These are phyloP conservation scores for Arthrinium phaeospermum DNA, from an alignment of 2,329 filamentous ascomycete genomes.

Conservation along the genomic window DNA sequence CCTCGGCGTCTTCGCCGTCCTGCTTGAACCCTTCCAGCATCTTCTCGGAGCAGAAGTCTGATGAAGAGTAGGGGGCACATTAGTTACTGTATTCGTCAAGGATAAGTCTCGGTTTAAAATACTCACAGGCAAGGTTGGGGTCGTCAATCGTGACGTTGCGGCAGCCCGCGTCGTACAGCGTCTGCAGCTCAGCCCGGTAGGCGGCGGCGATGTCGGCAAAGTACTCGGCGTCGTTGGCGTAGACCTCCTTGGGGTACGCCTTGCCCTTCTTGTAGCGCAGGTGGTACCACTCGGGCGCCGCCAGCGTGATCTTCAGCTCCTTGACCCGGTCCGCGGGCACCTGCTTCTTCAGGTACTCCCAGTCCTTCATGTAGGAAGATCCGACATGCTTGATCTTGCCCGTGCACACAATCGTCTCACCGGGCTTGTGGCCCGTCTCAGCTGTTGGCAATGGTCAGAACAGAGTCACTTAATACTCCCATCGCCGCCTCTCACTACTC, in stretches of 20 bases:
- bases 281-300: constrained; percentile 63
- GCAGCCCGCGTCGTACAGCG: constrained; percentile 67
- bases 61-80: background rate
- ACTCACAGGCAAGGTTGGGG: constrained; percentile 69
- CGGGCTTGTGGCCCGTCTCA: constrained; percentile 52
- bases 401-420: constrained; percentile 51
- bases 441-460: constrained; percentile 31
- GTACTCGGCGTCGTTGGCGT: constrained; percentile 64
- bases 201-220: constrained; percentile 69
- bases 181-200: constrained; percentile 61
- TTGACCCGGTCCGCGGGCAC: constrained; percentile 66
- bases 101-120: background rate
- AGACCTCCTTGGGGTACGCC: constrained; percentile 63
- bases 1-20: constrained; percentile 71
- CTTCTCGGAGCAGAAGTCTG: constrained; percentile 76
- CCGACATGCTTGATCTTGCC: constrained; percentile 54
- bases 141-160: constrained; percentile 72
- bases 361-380: constrained; percentile 49
- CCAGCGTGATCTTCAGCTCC: constrained; percentile 60
- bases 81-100: background rate
- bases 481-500: background rate
- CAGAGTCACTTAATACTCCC: no score
- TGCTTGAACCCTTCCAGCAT: constrained; percentile 75
- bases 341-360: constrained; percentile 46
- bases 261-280: constrained; percentile 59